Conservation (phyloP, 768 basidiomycete species). For the Podaxis rugospora region DNA sequence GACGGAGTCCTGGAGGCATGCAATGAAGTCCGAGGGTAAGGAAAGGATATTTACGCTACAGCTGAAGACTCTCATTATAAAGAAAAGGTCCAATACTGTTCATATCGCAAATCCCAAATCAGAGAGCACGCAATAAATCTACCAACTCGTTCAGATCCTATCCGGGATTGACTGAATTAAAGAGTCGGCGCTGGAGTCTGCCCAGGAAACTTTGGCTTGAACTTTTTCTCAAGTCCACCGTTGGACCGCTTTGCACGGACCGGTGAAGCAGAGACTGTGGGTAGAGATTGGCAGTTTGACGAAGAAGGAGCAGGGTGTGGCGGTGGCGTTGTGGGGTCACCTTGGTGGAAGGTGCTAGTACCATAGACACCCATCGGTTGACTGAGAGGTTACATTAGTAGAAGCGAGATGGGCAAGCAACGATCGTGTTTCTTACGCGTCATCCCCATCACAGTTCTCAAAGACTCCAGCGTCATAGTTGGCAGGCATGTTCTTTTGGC, state of each 20-base stretch:
- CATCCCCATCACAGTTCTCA: slow-evolving; percentile 62
- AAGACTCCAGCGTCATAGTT: slow-evolving; percentile 57
- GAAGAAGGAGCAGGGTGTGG: slow-evolving; percentile 58
- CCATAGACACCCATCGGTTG: slow-evolving; percentile 71
- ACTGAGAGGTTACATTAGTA: slow-evolving; percentile 19
- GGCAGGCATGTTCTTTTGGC: slow-evolving; percentile 68
- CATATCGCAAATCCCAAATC: too few species aligned
- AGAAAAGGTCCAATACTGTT: too few species aligned
- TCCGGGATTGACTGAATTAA: too few species aligned
- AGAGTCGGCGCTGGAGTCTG: slow-evolving; percentile 7
- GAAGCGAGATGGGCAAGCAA: background rate
- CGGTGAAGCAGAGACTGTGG: slow-evolving; percentile 28
- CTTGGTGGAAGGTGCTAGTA: slow-evolving; percentile 68
- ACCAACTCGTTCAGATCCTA: too few species aligned
- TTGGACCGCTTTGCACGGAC: slow-evolving; percentile 15
- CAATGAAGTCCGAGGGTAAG: too few species aligned
- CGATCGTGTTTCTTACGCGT: slow-evolving; percentile 32
- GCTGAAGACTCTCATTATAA: too few species aligned
- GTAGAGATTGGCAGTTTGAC: slow-evolving; percentile 53
- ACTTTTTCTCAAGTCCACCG: slow-evolving; percentile 5
- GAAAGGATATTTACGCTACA: too few species aligned
- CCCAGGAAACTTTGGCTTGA: slow-evolving; percentile 17
- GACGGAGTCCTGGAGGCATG: too few species aligned
- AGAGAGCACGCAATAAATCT: too few species aligned
- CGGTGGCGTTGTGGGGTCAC: slow-evolving; percentile 49